Evolutionary conservation across 164 flowering plant species (phyloP), one percentile per base, ranked within the genome.

Genomic region (Taxillus chinensis): DNA sequence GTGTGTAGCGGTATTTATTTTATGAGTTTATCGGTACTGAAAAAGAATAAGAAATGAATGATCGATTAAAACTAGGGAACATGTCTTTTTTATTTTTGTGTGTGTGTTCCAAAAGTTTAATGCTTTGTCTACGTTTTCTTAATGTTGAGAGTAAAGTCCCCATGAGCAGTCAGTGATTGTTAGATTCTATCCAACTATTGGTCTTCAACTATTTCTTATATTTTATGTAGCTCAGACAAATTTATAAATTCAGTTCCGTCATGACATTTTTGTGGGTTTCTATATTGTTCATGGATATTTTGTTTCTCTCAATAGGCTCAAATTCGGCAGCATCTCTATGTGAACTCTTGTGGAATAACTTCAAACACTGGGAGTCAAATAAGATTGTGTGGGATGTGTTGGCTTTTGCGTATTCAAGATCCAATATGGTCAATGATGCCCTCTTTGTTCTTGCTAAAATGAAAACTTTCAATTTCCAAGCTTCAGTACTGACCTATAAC

Each of bases 351-450:
- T 58, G 55, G 59, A 69, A 65, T 55, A 64, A 71, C 68, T 90
- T 90, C 68, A 71, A 61, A 67, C 75, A 63, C 37, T 80, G 83
- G 86, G 68, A 73, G 61, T 71, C 73, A 6, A 81, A 41, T 61
- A 27, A 52, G 59, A 11, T 77, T 57, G 86, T 90, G 7, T 87
- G 86, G 91, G 90, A 86, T 67, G 69, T 79, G 79, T 59, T 90
- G 73, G 84, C 84, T 14, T 74, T 76, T 70, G 73, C 67, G 62
- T 87, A 83, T 69, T 78, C 83, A 5, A 80, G 77, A 69, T 66
- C 56, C 42, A 77, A 68, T 60, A 78, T 87, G 92, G 70, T 83
- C 51, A 67, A 75, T 43, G 95, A 86, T 72, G 83, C 95, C 12
- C 75, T 84, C 5, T 79, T 73, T 62, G 81, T 87, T 46, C 63